Evolutionary conservation across 495 filamentous ascomycete genomes (phyloP).

Genomic region (Xylaria cubensis): DNA sequence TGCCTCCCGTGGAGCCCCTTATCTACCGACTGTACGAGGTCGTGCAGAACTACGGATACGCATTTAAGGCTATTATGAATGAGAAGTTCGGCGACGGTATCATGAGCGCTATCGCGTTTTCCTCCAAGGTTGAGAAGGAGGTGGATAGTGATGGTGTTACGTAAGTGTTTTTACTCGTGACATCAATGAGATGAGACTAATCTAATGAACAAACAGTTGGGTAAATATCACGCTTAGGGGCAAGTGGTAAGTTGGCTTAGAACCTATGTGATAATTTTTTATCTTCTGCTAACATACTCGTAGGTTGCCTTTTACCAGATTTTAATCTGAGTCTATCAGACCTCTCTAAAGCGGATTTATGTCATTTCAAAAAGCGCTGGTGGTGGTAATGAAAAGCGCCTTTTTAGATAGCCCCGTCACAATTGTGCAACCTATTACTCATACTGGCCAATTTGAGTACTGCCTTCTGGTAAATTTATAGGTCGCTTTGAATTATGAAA

Average conservation of each 20-base stretch:
- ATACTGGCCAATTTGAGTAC: neutral
- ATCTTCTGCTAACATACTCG: conserved; percentile 26
- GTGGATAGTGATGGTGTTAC: conserved; percentile 73
- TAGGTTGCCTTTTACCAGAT: conserved; percentile 70
- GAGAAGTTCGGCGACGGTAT: conserved; percentile 99
- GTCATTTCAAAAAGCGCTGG: neutral
- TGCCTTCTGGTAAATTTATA: neutral
- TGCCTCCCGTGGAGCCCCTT: conserved; percentile 93
- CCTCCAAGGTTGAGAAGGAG: conserved; percentile 96
- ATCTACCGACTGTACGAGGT: conserved; percentile 97
- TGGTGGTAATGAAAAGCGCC: neutral
- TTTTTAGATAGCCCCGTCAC: neutral
- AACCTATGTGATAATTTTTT: conserved; percentile 30
- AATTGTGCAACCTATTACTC: neutral
- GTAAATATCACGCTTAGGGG: conserved; percentile 89
- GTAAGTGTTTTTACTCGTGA: conserved; percentile 29
- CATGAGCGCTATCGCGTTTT: conserved; percentile 96
- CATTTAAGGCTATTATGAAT: conserved; percentile 95
- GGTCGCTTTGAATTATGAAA: neutral
- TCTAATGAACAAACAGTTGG: conserved; percentile 59
- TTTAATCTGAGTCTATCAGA: conserved; percentile 46
- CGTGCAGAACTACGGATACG: conserved; percentile 97
- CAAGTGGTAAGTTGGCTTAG: conserved; percentile 74
- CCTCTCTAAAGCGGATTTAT: neutral
- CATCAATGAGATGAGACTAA: neutral